Evolutionary conservation across 2,329 filamentous ascomycete genomes (phyloP).

Genomic region (Colletotrichum zoysiae): DNA sequence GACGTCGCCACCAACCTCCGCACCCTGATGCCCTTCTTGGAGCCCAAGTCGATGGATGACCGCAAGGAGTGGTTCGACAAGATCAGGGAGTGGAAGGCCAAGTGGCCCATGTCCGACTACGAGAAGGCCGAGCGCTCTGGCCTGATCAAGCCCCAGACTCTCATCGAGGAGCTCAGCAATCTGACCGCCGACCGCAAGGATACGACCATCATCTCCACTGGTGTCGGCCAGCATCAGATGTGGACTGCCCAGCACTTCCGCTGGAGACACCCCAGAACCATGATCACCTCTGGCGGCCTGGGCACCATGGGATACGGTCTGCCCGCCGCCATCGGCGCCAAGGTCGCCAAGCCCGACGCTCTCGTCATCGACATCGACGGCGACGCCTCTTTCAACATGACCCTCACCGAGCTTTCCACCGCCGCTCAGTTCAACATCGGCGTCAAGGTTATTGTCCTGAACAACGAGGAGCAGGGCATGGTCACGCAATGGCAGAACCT

Average conservation of each 20-base stretch:
- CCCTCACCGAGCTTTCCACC: slow-evolving; percentile 92
- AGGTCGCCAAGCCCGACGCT: slow-evolving; percentile 81
- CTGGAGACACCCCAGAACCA: slow-evolving; percentile 90
- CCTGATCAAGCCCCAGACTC: slow-evolving; percentile 91
- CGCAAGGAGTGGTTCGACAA: slow-evolving; percentile 89
- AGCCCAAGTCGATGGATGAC: slow-evolving; percentile 70
- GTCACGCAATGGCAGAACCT: slow-evolving; percentile 98
- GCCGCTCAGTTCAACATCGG: slow-evolving; percentile 96
- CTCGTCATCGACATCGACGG: slow-evolving; percentile 97
- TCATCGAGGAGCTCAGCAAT: slow-evolving; percentile 91
- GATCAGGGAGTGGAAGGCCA: slow-evolving; percentile 91
- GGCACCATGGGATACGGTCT: slow-evolving; percentile 93
- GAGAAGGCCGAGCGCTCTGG: slow-evolving; percentile 82
- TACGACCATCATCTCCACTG: slow-evolving; percentile 88
- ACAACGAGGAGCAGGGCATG: slow-evolving; percentile 99
- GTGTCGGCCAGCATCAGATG: slow-evolving; percentile 99
- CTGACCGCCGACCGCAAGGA: slow-evolving; percentile 85
- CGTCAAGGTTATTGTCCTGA: slow-evolving; percentile 93
- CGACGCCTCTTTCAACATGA: slow-evolving; percentile 99
- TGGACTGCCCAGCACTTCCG: slow-evolving; percentile 98
- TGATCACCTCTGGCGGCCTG: slow-evolving; percentile 96
- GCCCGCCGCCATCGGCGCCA: slow-evolving; percentile 93
- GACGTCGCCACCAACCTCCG: slow-evolving; percentile 86
- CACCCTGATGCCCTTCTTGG: slow-evolving; percentile 78
- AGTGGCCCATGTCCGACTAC: slow-evolving; percentile 87